A percentile compares a stretch with the other conserved stretches of the same genome.
Conservation (phyloP, 176 grass and related monocot genomes). For the Chloris gayana region DNA sequence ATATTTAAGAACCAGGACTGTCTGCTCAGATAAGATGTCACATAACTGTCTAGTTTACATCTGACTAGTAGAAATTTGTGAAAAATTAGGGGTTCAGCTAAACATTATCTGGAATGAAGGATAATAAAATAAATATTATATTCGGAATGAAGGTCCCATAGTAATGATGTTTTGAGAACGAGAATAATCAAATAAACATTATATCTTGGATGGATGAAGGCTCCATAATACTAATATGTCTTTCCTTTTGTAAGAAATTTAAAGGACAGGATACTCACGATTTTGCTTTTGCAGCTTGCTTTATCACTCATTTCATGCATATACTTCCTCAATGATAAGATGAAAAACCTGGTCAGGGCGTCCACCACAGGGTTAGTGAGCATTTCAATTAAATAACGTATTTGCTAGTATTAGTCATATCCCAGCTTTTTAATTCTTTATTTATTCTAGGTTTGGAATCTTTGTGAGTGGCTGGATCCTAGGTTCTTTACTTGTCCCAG, state of each 20-base stretch:
- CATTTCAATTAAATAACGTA: neutral
- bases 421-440: constrained; percentile 3
- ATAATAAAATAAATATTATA: neutral
- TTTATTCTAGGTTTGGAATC: constrained; percentile 65
- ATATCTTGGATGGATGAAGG: neutral
- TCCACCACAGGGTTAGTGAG: constrained; percentile 78
- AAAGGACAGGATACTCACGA: neutral
- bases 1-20: neutral
- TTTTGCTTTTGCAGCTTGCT: constrained; percentile 67
- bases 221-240: neutral
- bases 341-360: constrained; percentile 77
- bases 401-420: neutral
- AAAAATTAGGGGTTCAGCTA: neutral
- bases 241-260: constrained; percentile 14
- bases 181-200: neutral
- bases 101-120: too few relatives aligned
- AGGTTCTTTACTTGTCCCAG: constrained; percentile 67
- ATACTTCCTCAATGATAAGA: constrained; percentile 95
- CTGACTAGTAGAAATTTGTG: neutral
- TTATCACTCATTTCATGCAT: constrained; percentile 75
- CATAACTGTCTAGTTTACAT: neutral
- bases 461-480: constrained; percentile 75
- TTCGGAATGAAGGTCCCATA: too few relatives aligned
- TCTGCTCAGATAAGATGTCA: neutral
- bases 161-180: too few relatives aligned